phyloP scores from a whole-genome alignment of 495 filamentous ascomycete genomes.

The Penicillium cinerascens region DNA sequence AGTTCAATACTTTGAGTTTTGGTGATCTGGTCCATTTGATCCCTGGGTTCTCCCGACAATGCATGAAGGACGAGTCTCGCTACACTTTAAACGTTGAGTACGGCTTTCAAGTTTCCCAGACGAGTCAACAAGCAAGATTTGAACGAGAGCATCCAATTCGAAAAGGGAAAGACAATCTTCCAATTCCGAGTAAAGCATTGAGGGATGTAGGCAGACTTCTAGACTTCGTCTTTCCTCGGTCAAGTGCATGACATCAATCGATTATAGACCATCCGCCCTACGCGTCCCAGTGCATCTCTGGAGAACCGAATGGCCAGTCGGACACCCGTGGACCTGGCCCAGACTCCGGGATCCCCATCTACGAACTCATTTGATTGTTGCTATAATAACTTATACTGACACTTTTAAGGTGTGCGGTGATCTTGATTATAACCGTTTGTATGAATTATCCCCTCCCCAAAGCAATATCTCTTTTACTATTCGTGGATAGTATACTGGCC shows the following conservation, averaged over 20 bases:
- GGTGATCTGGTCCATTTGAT: neutral
- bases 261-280: neutral
- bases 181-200: neutral
- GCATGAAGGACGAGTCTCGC: neutral
- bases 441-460: slow-evolving; percentile 24
- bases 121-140: neutral
- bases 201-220: neutral
- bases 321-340: neutral
- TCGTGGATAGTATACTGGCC: neutral
- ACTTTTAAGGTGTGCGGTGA: slow-evolving; percentile 58
- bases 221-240: neutral
- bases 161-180: neutral
- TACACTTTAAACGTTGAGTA: neutral
- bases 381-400: slow-evolving; percentile 29
- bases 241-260: neutral
- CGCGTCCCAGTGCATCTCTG: neutral
- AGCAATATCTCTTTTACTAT: slow-evolving; percentile 19
- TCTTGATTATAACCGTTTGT: slow-evolving; percentile 64
- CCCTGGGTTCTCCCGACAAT: neutral
- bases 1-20: slow-evolving; percentile 12
- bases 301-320: neutral
- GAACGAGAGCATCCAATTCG: neutral
- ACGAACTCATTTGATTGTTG: neutral
- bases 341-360: neutral
- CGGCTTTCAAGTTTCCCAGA: neutral